These are phyloP conservation scores for Guadua angustifolia DNA, from an alignment of 176 grass and related monocot species.

Conservation along the genomic window DNA sequence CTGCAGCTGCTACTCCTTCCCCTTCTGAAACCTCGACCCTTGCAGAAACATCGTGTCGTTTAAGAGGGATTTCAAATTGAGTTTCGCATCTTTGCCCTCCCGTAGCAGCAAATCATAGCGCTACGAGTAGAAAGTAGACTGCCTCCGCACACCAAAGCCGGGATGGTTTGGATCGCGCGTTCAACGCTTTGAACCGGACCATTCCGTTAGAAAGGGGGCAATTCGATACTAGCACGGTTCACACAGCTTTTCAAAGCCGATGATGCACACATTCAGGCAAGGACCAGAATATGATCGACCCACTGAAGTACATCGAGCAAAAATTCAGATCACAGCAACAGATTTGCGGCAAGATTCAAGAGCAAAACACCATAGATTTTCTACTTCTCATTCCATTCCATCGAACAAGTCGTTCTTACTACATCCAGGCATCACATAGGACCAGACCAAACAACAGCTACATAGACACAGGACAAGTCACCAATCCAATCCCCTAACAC, in stretches of 20 bases:
- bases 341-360: neutral
- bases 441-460: neutral
- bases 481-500: neutral
- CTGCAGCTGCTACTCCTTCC: neutral
- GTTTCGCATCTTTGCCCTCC: neutral
- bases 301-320: neutral
- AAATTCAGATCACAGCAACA: neutral
- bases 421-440: neutral
- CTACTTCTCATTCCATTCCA: neutral
- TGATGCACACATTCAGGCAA: neutral
- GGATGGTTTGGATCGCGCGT: neutral
- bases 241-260: neutral
- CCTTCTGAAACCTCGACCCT: neutral
- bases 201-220: neutral
- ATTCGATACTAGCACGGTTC: neutral
- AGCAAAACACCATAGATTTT: neutral
- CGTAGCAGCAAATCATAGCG: neutral
- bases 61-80: neutral
- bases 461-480: neutral
- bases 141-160: fast-evolving
- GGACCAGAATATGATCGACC: neutral
- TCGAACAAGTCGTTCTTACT: neutral
- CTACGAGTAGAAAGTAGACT: too few relatives aligned
- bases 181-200: neutral
- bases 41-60: neutral